Base-by-base conservation (phyloP, 2,329 filamentous ascomycete genomes). In the Colletotrichum eleusines region DNA sequence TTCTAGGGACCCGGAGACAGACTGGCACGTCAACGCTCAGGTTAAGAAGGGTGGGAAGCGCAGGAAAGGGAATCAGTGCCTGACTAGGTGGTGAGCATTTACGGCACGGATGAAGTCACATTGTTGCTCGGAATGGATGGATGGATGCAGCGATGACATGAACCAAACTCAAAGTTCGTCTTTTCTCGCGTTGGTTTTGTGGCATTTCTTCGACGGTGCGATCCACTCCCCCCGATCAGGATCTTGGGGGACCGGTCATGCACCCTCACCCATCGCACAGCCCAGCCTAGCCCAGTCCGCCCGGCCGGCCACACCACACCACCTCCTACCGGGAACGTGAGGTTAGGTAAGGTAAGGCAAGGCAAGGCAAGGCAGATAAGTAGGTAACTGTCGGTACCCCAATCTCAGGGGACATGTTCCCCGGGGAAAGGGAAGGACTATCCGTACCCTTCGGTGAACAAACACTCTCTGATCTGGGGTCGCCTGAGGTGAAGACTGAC, bases 121-220 rank as follows among this genome's bases (percentile, higher is more conserved):
- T 68, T 53, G 58, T 44, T 33, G 51, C 55, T 57, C 57, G 63
- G 67, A 33, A 61, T 67, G 68, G 63, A 46, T 46, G 64, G 31
- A 63, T 53, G 58, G 58, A 68, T 28, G 68, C 67, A 62, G 68
- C 68, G 68, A 68, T 68, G 68, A 68, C 68, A 71, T 53, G 68
- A 71, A 71, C 68, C 64, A 68, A 71, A 71, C 68, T 71, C 68
- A 71, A 71, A 71, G 68, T 71, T 71, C 68, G 68, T 71, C 68
- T 63, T 71, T 71, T 71, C 68, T 71, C 59, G 64, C 9, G 40
- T 71, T 68, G 68, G 63, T n/a, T n/a, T n/a, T n/a, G n/a, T n/a
- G n/a, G n/a, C n/a, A 59, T 68, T 71, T 68, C 57, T 71, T 71
- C 68, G 58, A 68, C 64, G 58, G 44, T 59, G 68, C 58, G 58